phyloP scores from a whole-genome alignment of 805 yeast genomes.

The Diddensiella caesifluorescens region DNA sequence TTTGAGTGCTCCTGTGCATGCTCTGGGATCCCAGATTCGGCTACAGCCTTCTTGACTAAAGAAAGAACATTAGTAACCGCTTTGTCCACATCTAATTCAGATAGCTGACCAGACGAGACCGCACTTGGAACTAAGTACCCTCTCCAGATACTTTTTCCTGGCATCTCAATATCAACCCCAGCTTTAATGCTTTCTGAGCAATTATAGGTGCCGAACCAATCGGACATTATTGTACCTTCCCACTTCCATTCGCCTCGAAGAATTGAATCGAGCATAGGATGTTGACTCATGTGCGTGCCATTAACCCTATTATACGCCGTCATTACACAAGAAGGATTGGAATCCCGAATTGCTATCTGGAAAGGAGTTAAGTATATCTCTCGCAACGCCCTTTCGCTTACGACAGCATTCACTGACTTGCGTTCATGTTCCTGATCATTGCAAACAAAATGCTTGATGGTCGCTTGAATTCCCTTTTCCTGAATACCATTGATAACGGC shows the following conservation, averaged over 20 bases:
- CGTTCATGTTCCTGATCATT: conserved; percentile 60
- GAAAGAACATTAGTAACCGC: conserved; percentile 45
- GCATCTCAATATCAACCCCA: conserved; percentile 64
- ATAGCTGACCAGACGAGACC: conserved; percentile 39
- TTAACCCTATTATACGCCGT: conserved; percentile 60
- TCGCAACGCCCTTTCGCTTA: conserved; percentile 57
- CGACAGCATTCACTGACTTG: conserved; percentile 41
- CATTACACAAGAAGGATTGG: conserved; percentile 54
- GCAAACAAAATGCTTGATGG: conserved; percentile 58
- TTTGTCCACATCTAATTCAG: conserved; percentile 39
- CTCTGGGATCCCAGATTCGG: conserved; percentile 39
- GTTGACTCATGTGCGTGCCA: conserved; percentile 53
- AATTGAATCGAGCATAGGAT: conserved; percentile 41
- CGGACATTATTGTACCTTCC: conserved; percentile 54
- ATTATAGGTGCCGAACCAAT: conserved; percentile 58
- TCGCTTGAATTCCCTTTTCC: conserved; percentile 44
- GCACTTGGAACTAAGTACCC: conserved; percentile 39
- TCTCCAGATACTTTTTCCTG: conserved; percentile 52
- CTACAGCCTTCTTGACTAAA: conserved; percentile 40
- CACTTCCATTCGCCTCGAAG: conserved; percentile 54
- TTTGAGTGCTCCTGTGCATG: conserved; percentile 38
- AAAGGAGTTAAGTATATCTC: conserved; percentile 62
- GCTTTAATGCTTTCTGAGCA: conserved; percentile 43
- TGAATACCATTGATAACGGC: conserved; percentile 52
- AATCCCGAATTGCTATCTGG: conserved; percentile 49